Evolutionary conservation across 139 green algal species (phyloP).

Genomic region (Picochlorum sp.): DNA sequence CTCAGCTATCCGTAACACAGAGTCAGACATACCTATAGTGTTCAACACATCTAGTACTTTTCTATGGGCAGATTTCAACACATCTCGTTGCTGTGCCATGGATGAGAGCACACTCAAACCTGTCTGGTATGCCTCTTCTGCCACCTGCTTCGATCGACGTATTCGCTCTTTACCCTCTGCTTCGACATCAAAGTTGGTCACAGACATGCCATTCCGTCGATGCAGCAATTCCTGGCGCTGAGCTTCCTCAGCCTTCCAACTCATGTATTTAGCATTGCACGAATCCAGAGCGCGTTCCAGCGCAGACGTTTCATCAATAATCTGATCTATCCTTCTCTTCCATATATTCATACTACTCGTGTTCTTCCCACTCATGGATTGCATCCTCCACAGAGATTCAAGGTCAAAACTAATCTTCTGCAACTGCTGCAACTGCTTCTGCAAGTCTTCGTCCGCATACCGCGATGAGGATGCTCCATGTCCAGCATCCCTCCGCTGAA

Average conservation of each 20-base stretch:
- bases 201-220: constrained; percentile 14
- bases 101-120: constrained; percentile 54
- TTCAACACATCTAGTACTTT: constrained; percentile 82
- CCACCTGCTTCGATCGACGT: constrained; percentile 39
- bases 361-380: constrained; percentile 48
- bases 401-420: constrained; percentile 60
- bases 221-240: constrained; percentile 67
- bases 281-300: constrained; percentile 38
- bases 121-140: constrained; percentile 71
- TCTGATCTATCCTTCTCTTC: constrained; percentile 73
- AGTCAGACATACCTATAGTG: constrained; percentile 70
- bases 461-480: neutral
- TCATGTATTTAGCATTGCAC: constrained; percentile 20
- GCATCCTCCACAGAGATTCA: constrained; percentile 78
- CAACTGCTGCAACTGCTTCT: constrained; percentile 50
- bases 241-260: constrained; percentile 31
- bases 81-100: constrained; percentile 70
- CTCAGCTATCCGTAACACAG: constrained; percentile 71
- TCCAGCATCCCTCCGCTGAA: neutral
- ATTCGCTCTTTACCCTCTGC: constrained; percentile 47
- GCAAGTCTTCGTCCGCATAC: constrained; percentile 30
- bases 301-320: constrained; percentile 63
- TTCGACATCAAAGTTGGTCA: constrained; percentile 35
- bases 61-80: constrained; percentile 72
- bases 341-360: constrained; percentile 55